Evolutionary conservation across 345 rosid genomes (phyloP).

Genomic region (Camelina laxa): DNA sequence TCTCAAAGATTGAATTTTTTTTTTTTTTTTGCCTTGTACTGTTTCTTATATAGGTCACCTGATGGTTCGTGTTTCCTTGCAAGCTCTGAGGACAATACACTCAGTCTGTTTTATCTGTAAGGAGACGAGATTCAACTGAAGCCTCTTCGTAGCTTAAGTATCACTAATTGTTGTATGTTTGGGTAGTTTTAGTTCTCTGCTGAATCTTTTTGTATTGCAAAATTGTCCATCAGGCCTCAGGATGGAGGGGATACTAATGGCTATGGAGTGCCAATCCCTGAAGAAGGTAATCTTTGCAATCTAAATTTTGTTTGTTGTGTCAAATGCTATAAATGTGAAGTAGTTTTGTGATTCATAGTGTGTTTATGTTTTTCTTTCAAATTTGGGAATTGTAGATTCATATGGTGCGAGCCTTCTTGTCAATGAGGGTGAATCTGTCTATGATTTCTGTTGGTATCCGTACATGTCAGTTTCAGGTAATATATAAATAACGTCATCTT

Average conservation of each 20-base stretch:
- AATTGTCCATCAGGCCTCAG: slow-evolving; percentile 38
- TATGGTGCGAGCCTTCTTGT: slow-evolving; percentile 67
- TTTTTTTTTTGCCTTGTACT: slow-evolving; percentile 10
- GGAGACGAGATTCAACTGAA: slow-evolving; percentile 26
- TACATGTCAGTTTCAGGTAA: slow-evolving; percentile 88
- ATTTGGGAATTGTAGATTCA: slow-evolving; percentile 61
- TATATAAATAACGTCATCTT: neutral
- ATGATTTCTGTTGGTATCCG: slow-evolving; percentile 98
- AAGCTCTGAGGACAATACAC: slow-evolving; percentile 79
- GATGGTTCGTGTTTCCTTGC: slow-evolving; percentile 90
- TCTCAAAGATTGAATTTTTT: slow-evolving; percentile 10
- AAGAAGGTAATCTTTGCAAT: slow-evolving; percentile 33
- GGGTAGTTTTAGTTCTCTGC: neutral
- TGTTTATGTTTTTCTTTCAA: neutral
- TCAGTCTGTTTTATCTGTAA: slow-evolving; percentile 74
- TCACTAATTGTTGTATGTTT: neutral
- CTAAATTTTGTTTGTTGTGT: neutral
- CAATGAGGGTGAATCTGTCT: slow-evolving; percentile 86
- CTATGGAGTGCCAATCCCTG: slow-evolving; percentile 32
- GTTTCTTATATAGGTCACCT: slow-evolving; percentile 73
- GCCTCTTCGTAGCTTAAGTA: slow-evolving; percentile 1
- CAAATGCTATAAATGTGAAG: slow-evolving; percentile 15
- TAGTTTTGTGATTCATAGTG: neutral
- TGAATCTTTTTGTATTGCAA: neutral
- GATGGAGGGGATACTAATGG: slow-evolving; percentile 42